These are phyloP conservation scores for Wickerhamomyces sydowiorum DNA, from an alignment of 805 yeast genomes.

Conservation along the genomic window DNA sequence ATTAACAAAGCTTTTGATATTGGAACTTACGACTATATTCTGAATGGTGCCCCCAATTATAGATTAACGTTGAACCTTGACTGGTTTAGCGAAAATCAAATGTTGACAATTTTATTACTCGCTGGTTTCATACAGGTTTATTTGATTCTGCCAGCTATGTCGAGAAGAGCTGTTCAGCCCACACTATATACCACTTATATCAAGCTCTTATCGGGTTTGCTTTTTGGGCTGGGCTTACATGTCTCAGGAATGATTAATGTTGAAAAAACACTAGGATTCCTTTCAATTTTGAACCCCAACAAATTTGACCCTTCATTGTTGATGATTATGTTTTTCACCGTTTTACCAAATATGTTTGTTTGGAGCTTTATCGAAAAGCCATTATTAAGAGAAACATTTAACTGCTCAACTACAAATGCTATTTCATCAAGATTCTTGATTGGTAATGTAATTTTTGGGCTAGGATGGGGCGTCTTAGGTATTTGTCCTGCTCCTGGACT, in stretches of 20 bases:
- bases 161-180: constrained; percentile 2
- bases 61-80: neutral
- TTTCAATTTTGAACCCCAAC: constrained; percentile 28
- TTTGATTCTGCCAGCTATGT: constrained; percentile 22
- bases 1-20: neutral
- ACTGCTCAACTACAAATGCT: constrained; percentile 20
- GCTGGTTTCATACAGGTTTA: constrained; percentile 17
- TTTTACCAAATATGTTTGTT: constrained; percentile 37
- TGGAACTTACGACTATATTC: too few species aligned
- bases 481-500: constrained; percentile 51
- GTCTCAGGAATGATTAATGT: constrained; percentile 43
- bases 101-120: neutral
- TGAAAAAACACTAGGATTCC: constrained; percentile 39
- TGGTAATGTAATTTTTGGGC: constrained; percentile 41
- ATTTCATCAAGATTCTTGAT: constrained; percentile 27
- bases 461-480: constrained; percentile 50
- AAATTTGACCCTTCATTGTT: constrained; percentile 43
- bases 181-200: constrained; percentile 3
- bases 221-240: constrained; percentile 41
- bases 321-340: constrained; percentile 36
- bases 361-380: constrained; percentile 26
- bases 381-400: constrained; percentile 16
- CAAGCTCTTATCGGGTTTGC: constrained; percentile 24
- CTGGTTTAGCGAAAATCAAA: neutral
- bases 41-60: neutral